Conservation (phyloP, 306 rosid species). For the Prunus fruticosa region DNA sequence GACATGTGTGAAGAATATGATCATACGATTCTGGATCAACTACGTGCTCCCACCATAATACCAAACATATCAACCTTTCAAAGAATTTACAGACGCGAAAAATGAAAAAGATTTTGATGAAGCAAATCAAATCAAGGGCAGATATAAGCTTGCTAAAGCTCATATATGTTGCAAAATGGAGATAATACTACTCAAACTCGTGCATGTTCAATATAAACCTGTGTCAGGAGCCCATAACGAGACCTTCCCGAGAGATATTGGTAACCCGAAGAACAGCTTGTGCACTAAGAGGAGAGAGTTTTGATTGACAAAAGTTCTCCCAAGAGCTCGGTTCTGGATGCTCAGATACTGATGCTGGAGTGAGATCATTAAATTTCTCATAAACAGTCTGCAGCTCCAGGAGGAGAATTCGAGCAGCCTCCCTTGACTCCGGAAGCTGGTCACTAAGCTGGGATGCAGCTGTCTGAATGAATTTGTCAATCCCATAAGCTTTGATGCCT, state of each 20-base stretch:
- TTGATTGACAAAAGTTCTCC: constrained; percentile 84
- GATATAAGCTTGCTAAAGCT: constrained; percentile 37
- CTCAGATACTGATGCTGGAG: constrained; percentile 34
- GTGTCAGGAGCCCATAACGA: constrained; percentile 63
- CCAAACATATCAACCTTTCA: constrained; percentile 49
- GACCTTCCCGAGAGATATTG: constrained; percentile 65
- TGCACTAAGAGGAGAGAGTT: constrained; percentile 89
- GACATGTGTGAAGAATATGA: constrained; percentile 2
- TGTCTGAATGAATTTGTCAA: constrained; percentile 84
- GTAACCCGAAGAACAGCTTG: constrained; percentile 97
- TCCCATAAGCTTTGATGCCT: constrained; percentile 80
- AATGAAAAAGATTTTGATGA: constrained; percentile 22
- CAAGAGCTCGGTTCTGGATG: constrained; percentile 57
- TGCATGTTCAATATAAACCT: constrained; percentile 11
- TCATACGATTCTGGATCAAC: constrained; percentile 44
- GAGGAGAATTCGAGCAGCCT: constrained; percentile 85
- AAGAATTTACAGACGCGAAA: constrained; percentile 56
- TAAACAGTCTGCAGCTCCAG: constrained; percentile 82
- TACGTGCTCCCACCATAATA: constrained; percentile 46
- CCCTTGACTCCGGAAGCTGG: constrained; percentile 96
- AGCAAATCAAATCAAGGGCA: constrained; percentile 45
- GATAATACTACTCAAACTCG: constrained; percentile 17
- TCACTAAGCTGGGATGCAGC: constrained; percentile 95
- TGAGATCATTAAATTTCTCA: constrained; percentile 46
- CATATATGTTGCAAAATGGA: constrained; percentile 24